Base-by-base conservation (phyloP, 108 stramenopile species). In the Chaetoceros muelleri region DNA sequence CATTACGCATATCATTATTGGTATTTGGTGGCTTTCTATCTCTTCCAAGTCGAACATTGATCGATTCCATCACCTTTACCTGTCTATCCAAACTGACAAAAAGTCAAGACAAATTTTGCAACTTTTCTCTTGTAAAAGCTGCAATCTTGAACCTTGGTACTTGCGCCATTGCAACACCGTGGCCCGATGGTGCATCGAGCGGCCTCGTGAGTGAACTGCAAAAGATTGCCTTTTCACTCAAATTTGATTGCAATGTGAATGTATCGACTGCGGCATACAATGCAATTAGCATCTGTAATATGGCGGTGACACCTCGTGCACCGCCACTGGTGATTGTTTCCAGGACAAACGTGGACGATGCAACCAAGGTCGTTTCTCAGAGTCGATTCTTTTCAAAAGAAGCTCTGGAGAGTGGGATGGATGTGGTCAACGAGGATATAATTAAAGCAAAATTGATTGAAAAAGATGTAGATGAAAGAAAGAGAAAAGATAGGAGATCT, bases 181-280 rank as follows among this genome's bases (percentile, higher is more conserved):
- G 48, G 48, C 23, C 48, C n/a, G 48, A 49, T 49, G 48, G 48
- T 24, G 48, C 48, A 7, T 7, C 22, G 18, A 49, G 48, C n/a
- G 23, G 48, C 7, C 48, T 49, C n/a, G n/a, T n/a, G 7, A 5
- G 18, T 7, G 7, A 7, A 5, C n/a, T 49, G 18, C 19, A 7
- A 16, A 7, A 24, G 18, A 16, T 7, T n/a, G 48, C 48, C 5
- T 7, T 23, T 5, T n/a, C 48, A n/a, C 7, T 49, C 13, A 49
- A n/a, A 24, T 24, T 7, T 7, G 48, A 49, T 24, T 7, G 23
- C 7, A 18, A 49, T 24, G n/a, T 7, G 3, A 18, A 7, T 16
- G 48, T 49, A 21, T 21, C 48, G 7, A 24, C 13, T 18, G 18
- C n/a, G 23, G 48, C 48, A 49, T 49, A 16, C n/a, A 23, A 7